Conservation (phyloP, 352 stramenopile genomes). For the Phytophthora pistaciae region DNA sequence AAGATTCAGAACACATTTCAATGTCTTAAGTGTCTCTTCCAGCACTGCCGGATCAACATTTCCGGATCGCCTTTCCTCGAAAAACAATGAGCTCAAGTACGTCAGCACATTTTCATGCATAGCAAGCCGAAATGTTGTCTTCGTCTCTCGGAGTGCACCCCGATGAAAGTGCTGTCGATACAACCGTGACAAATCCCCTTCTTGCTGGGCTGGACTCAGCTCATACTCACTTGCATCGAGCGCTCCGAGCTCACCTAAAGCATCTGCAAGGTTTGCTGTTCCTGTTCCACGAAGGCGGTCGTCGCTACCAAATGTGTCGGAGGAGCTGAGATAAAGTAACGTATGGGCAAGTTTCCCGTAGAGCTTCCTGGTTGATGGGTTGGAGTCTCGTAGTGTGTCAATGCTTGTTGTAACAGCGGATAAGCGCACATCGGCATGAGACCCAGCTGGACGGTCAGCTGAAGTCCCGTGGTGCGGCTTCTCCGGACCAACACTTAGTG, state of each 20-base stretch:
- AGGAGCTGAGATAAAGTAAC: constrained; percentile 62
- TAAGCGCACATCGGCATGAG: constrained; percentile 32
- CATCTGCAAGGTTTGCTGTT: constrained; percentile 54
- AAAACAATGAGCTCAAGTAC: constrained; percentile 74
- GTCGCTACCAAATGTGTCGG: constrained; percentile 20
- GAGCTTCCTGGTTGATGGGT: constrained; percentile 21
- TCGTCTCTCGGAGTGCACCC: constrained; percentile 60
- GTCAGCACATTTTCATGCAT: constrained; percentile 76
- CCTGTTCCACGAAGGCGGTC: constrained; percentile 15
- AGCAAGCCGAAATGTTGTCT: constrained; percentile 45
- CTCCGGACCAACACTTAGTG: background rate
- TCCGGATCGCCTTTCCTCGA: constrained; percentile 43
- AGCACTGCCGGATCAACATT: constrained; percentile 45
- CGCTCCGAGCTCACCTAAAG: constrained; percentile 71
- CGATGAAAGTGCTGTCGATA: constrained; percentile 70
- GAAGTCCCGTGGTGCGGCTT: background rate
- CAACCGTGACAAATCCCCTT: constrained; percentile 56
- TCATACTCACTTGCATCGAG: constrained; percentile 70
- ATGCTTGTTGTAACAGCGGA: constrained; percentile 41
- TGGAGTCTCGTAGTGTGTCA: constrained; percentile 32
- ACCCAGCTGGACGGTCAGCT: constrained; percentile 2
- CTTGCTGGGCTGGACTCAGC: constrained; percentile 61
- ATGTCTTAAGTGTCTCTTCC: constrained; percentile 48
- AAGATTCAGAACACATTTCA: constrained; percentile 60
- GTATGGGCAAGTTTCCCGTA: constrained; percentile 60